Conservation (phyloP, 2,329 filamentous ascomycete genomes). For the Metarhizium brunneum region DNA sequence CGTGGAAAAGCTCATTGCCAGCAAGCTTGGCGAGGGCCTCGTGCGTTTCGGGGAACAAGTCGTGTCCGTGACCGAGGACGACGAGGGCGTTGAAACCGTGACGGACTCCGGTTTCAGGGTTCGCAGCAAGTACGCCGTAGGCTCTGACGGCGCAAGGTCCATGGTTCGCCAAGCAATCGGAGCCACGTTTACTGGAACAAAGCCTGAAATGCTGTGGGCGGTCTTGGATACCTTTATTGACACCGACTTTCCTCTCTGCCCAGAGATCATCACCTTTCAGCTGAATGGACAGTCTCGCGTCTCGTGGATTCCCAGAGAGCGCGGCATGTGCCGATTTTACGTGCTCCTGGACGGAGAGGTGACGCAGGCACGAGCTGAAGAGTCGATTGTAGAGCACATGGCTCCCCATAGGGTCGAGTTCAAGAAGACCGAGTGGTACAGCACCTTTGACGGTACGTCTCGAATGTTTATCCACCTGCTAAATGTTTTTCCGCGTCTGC, state of each 20-base stretch:
- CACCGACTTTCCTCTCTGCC: constrained; percentile 35
- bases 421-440: constrained; percentile 37
- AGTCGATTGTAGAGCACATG: constrained; percentile 34
- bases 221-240: constrained; percentile 39
- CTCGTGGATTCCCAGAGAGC: constrained; percentile 38
- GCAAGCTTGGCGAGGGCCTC: constrained; percentile 17
- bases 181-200: constrained; percentile 33
- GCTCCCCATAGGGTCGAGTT: constrained; percentile 34
- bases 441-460: constrained; percentile 34
- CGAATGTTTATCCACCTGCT: constrained; percentile 7
- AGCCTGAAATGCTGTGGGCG: constrained; percentile 40
- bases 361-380: constrained; percentile 27
- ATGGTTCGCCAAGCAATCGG: constrained; percentile 31
- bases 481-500: too few species aligned
- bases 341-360: constrained; percentile 36
- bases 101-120: constrained; percentile 23
- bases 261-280: constrained; percentile 39
- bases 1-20: constrained; percentile 30
- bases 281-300: constrained; percentile 34
- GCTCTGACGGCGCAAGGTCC: constrained; percentile 43
- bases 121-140: constrained; percentile 33
- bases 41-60: constrained; percentile 31
- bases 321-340: constrained; percentile 37
- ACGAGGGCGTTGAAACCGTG: constrained; percentile 32
- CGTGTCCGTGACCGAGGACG: constrained; percentile 44